phyloP scores from a whole-genome alignment of 345 rosid species.

The Hypericum perforatum region DNA sequence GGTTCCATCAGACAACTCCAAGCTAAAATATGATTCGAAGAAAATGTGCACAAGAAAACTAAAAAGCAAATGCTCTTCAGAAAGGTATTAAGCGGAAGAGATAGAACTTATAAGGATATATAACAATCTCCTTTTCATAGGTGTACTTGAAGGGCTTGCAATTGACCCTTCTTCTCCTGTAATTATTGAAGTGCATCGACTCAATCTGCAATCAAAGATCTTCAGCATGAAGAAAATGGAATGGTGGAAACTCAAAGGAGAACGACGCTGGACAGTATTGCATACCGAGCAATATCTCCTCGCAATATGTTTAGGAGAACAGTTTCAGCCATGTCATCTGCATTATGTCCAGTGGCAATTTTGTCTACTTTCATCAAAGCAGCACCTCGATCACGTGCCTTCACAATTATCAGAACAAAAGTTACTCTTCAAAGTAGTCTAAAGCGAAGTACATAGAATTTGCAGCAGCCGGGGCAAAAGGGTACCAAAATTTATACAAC shows the following conservation, averaged over 20 bases:
- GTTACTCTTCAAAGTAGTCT: no score
- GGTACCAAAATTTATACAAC: no score
- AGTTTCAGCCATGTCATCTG: conserved; percentile 96
- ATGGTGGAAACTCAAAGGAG: conserved; percentile 2
- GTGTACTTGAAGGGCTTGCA: conserved; percentile 94
- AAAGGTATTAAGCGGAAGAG: background rate
- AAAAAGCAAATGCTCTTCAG: conserved; percentile 7
- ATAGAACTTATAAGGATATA: conserved; percentile 56
- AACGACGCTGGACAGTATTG: background rate
- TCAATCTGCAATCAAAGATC: conserved; percentile 38
- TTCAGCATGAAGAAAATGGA: background rate
- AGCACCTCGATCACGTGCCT: conserved; percentile 98
- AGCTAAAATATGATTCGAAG: background rate
- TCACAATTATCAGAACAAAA: no score
- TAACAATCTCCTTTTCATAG: conserved; percentile 92
- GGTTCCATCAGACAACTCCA: conserved; percentile 23
- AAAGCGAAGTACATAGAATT: no score
- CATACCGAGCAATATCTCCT: conserved; percentile 90
- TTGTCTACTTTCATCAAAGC: conserved; percentile 79
- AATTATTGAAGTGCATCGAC: conserved; percentile 76
- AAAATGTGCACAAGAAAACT: background rate
- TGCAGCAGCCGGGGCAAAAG: no score
- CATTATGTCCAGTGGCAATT: conserved; percentile 86
- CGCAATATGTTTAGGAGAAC: conserved; percentile 77
- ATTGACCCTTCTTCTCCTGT: conserved; percentile 97